phyloP scores from a whole-genome alignment of 2,329 filamentous ascomycete genomes.

The Madurella mycetomatis region DNA sequence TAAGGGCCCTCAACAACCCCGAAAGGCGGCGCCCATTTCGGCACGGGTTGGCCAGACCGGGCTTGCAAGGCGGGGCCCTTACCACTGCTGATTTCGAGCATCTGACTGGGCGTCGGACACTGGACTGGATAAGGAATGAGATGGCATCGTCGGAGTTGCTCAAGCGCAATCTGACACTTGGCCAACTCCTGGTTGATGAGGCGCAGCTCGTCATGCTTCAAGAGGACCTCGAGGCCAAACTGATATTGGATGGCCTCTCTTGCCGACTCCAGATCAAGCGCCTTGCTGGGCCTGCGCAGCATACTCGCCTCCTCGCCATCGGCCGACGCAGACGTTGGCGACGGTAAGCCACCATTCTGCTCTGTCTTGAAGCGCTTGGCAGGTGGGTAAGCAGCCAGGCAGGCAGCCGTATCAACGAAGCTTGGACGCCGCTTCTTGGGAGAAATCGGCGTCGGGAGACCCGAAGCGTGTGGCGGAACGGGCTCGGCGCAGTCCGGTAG shows the following conservation, averaged over 20 bases:
- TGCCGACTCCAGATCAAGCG: constrained; percentile 46
- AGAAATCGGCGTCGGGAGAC: constrained; percentile 20
- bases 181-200: constrained; percentile 94
- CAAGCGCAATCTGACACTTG: constrained; percentile 88
- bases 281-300: constrained; percentile 13
- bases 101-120: constrained; percentile 60
- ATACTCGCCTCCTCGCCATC: constrained; percentile 17
- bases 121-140: constrained; percentile 83
- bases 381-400: constrained; percentile 28
- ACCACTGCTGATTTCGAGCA: constrained; percentile 68
- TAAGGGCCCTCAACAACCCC: constrained; percentile 91
- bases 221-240: constrained; percentile 83
- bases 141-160: constrained; percentile 88
- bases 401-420: constrained; percentile 28
- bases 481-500: constrained; percentile 29
- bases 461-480: constrained; percentile 27
- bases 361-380: constrained; percentile 43
- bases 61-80: constrained; percentile 65
- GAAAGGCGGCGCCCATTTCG: constrained; percentile 79
- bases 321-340: constrained; percentile 23
- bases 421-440: constrained; percentile 40
- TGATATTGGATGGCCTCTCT: constrained; percentile 77
- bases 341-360: constrained; percentile 29
- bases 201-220: constrained; percentile 92
- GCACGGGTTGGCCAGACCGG: constrained; percentile 58